Evolutionary conservation across 129 eudicot species (phyloP), one percentile per base, ranked within the genome.

Genomic region (Flaveria brownii): DNA sequence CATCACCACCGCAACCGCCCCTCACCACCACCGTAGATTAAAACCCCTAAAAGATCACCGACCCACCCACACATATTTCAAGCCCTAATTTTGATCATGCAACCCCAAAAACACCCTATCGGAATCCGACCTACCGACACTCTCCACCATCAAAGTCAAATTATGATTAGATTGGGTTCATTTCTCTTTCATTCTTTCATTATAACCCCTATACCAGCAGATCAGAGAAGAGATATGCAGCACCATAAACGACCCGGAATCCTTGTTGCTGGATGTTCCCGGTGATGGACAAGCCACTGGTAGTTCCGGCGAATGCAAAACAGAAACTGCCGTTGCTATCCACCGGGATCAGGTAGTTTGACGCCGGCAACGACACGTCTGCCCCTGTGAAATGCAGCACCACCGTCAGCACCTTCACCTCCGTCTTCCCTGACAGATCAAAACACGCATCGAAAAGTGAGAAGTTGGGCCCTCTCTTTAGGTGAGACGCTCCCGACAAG

Each of bases 261-360:
- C 99, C 92, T 74, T 94, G 97, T 28, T 94, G 99, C 87, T 94
- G 99, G 65, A 94, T 94, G 23, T 94, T 94, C 20, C 99, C 99
- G 5, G 91, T 86, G 6, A 94, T 94, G 0, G 97, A 88, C 72
- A 94, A 61, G 87, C 97, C 99, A 75, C 85, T 81, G 36, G 74
- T 81, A 1, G 99, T 89, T 2, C 92, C 96, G 39, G 99, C 99
- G 72, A 94, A 94, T 0, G 97, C 99, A 64, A 94, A 91, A 82
- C 99, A 91, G 39, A 87, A 91, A 12, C 83, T 85, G 69, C 97
- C 97, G 1, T 68, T 73, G 10, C 80, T 84, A 22, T 94, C 96
- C 71, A 94, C 99, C 68, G 99, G 99, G 54, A 91, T 94, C 81
- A 94, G 23, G 82, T 91, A 91, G 75, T 94, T 94, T 0, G 92